Evolutionary conservation across 176 grass and related monocot genomes (phyloP), one percentile per base, ranked within the genome.

Genomic region (Oryza coarctata): DNA sequence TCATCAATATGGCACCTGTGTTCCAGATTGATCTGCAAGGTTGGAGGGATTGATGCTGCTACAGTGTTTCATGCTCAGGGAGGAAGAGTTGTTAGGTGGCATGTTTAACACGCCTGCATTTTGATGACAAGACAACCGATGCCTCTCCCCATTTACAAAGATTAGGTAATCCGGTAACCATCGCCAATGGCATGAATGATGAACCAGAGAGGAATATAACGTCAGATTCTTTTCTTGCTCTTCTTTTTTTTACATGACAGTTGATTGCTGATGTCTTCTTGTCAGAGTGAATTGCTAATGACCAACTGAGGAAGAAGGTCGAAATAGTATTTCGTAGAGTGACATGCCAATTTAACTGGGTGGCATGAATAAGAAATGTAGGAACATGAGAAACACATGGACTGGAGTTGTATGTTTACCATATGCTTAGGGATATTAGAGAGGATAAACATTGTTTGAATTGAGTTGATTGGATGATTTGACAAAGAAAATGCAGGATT

Each of bases 111-210:
- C 7, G 32, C 38, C 52, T 63, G 36, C 58, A 28, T 65, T 55
- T 63, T 20, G 66, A n/a, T 55, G 70, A 74, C 68, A 50, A 4
- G 75, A 86, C 83, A 31, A 1, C n/a, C 3, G 0, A 23, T 2
- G 5, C 1, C 20, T 33, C 17, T 22, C 31, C 11, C 52, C 12
- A 73, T 38, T 14, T 0, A 49, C 11, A 12, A 62, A 38, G 6
- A 68, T 6, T 71, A 5, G 9, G 35, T 81, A 31, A n/a, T 55
- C 50, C 7, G 50, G 50, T 60, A 25, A 39, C 66, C 27, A 35
- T 28, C 5, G 66, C 47, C 57, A 60, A 70, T 70, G 65, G 67
- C 79, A 20, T 60, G 67, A n/a, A n/a, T n/a, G n/a, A n/a, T n/a
- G n/a, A 40, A 71, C 15, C 50, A 3, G 23, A 60, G 25, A 70